A percentile compares a stretch with the other conserved stretches of the same genome.
Evolutionary conservation across 768 basidiomycete genomes (phyloP).

Genomic region (Lactifluus piperatus): DNA sequence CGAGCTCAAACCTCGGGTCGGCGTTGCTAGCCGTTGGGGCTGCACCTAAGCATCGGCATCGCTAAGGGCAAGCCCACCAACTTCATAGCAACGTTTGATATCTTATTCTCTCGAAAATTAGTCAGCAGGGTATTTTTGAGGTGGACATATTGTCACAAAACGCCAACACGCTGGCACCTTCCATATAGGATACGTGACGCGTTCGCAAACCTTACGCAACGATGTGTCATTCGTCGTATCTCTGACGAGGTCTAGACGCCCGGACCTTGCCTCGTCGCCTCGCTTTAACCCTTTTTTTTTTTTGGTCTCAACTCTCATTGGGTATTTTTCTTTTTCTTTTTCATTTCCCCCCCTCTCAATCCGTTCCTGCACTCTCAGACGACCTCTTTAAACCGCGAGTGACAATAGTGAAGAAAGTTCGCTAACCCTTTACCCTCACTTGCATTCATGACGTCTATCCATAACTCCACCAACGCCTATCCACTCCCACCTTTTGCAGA

Average conservation of each 20-base stretch:
- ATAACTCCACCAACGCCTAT: not conserved
- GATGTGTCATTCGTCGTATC: conserved; percentile 1
- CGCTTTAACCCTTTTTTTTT: conserved; percentile 5
- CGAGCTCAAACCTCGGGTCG: too few relatives aligned
- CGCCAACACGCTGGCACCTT: too few relatives aligned
- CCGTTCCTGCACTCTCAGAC: too few relatives aligned
- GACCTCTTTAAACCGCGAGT: not conserved
- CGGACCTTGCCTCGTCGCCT: not conserved
- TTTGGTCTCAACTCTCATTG: not conserved
- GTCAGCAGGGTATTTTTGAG: too few relatives aligned
- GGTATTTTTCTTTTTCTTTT: not conserved
- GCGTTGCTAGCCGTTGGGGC: too few relatives aligned
- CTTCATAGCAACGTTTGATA: too few relatives aligned
- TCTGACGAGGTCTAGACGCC: conserved; percentile 8
- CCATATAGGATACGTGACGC: too few relatives aligned
- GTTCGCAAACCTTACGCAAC: too few relatives aligned
- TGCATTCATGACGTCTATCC: conserved; percentile 8
- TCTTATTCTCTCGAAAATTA: too few relatives aligned
- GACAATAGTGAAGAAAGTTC: not conserved
- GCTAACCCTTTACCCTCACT: conserved; percentile 2
- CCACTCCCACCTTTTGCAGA: conserved; percentile 13
- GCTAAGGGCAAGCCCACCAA: too few relatives aligned
- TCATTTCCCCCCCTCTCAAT: not conserved
- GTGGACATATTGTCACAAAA: too few relatives aligned
- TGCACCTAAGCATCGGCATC: too few relatives aligned